Evolutionary conservation across 2,329 filamentous ascomycete species (phyloP), one percentile per base, ranked within the genome.

Genomic region (Botrytis aclada): DNA sequence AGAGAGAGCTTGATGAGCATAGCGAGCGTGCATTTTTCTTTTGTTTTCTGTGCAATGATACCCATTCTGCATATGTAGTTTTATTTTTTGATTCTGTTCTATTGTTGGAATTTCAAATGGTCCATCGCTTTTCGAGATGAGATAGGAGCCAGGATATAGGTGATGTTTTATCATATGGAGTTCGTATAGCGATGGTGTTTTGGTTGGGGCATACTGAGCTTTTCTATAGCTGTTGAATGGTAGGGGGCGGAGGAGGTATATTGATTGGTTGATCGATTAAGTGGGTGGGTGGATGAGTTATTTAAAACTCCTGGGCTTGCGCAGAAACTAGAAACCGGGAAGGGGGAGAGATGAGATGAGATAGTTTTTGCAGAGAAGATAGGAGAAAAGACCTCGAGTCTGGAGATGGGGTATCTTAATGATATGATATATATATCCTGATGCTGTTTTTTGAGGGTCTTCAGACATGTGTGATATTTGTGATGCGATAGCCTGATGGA

Each of bases 1-100:
- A 34, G 29, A 43, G 32, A 22, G 29, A 25, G 22, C 25, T 56
- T 56, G 65, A 67, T 56, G 65, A 67, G 47, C 65, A 67, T 67
- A 60, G 70, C 62, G 63, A 72, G 70, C 39, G 67, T 45, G 67
- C 67, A 37, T 69, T 61, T 47, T 61, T 25, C 43, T 29, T 29
- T 60, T 37, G 22, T 43, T n/a, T 70, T 29, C 58, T 72, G 70
- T 69, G 45, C 41, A 67, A 72, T 43, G 70, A 72, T 72, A 72
- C 63, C 70, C 70, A 67, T 72, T 67, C 70, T 61, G 62, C 64
- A 67, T 60, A 72, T 37, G 41, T 43, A 66, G 20, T 71, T 66
- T 62, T 70, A 41, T 47, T 56, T 25, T 64, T 64, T 32, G 3
- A 29, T 47, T 29, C 16, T 20, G 47, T 70, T 70, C n/a, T n/a